Evolutionary conservation across 306 rosid species (phyloP).

Genomic region (Sophora flavescens): DNA sequence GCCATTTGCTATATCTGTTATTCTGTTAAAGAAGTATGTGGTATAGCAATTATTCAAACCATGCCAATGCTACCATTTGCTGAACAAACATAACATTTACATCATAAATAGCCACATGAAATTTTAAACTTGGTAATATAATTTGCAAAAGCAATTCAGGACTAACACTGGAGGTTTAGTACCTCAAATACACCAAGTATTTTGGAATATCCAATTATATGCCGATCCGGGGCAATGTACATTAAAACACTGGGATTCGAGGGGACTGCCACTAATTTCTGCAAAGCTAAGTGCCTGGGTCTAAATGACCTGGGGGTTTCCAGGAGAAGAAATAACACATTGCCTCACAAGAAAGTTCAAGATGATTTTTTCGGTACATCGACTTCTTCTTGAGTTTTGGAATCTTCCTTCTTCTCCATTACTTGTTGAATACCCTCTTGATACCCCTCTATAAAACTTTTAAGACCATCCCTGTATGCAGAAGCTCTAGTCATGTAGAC

Average conservation of each 20-base stretch:
- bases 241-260: slow-evolving; percentile 24
- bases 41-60: neutral
- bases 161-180: slow-evolving; percentile 23
- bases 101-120: slow-evolving; percentile 5
- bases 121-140: slow-evolving; percentile 1
- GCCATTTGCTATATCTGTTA: slow-evolving; percentile 24
- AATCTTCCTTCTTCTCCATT: slow-evolving; percentile 67
- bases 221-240: slow-evolving; percentile 26
- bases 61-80: slow-evolving; percentile 19
- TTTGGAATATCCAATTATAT: slow-evolving; percentile 34
- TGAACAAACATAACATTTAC: slow-evolving; percentile 1
- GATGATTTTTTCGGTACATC: slow-evolving; percentile 50
- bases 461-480: slow-evolving; percentile 84
- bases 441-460: slow-evolving; percentile 84
- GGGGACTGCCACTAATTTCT: slow-evolving; percentile 35
- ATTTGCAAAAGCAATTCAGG: slow-evolving; percentile 19
- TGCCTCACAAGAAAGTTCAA: slow-evolving; percentile 41
- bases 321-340: slow-evolving; percentile 30
- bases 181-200: slow-evolving; percentile 31
- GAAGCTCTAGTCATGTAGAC: slow-evolving; percentile 93
- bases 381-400: slow-evolving; percentile 58
- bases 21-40: neutral
- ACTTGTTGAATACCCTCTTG: slow-evolving; percentile 80
- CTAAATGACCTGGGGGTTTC: slow-evolving; percentile 24
- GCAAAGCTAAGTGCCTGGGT: slow-evolving; percentile 34